Evolutionary conservation across 768 basidiomycete genomes (phyloP), one percentile per base, ranked within the genome.

Genomic region (Mycena filopes): DNA sequence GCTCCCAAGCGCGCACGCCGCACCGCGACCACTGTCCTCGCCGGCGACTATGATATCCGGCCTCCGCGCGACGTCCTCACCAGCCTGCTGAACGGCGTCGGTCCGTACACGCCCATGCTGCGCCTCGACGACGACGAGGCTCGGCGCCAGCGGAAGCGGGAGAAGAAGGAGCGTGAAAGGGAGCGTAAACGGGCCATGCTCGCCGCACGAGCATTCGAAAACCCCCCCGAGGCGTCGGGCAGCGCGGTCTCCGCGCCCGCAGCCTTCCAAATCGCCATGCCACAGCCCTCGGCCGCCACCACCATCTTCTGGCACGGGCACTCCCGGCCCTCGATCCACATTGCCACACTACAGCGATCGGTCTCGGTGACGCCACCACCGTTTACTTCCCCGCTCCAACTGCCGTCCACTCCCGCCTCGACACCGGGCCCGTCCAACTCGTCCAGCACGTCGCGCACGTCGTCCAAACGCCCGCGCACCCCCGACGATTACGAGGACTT

Each of bases 341-440:
- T 93, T 73, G 83, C 89, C 53, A 85, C 85, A 5, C 82, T 85
- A 73, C 88, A 89, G 72, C 86, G 91, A 63, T 90, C 90, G 23
- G 82, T 87, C 38, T 93, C 92, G 25, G 86, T 92, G 55, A 92
- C 91, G 15, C 91, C 92, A 51, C 89, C 92, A 3, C 90, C 90
- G 23, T 66, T 66, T 59, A 83, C 84, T 65, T 70, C 64, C 21
- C 80, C 81, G 31, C 72, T 73, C 20, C 74, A 73, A 12, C 68
- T 77, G 68, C 81, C 83, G 16, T 87, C 86, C 4, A 90, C 91
- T 8, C 90, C 91, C 8, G 85, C 83, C 41, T 87, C 90, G 23
- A 94, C 91, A 0, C 92, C 93, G 3, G 91, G 87, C 7, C 91
- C 91, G 6, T 93, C 91, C 47, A 82, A 85, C 66, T 92, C 92